These are phyloP conservation scores for Candida morakotiae DNA, from an alignment of 805 yeast genomes.

Conservation along the genomic window DNA sequence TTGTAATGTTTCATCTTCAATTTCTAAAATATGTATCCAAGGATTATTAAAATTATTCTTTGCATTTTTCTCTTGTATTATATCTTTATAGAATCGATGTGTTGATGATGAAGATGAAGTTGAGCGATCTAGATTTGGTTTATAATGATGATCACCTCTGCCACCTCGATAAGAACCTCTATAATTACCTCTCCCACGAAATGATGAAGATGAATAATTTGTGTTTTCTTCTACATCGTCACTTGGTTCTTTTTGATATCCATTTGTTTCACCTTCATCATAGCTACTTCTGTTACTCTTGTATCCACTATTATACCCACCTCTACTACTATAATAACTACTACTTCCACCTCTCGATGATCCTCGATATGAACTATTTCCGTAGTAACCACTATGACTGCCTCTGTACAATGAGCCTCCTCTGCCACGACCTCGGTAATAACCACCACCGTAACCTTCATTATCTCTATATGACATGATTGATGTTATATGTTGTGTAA, in stretches of 20 bases:
- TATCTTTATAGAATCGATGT: constrained; percentile 9
- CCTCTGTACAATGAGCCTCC: constrained; percentile 6
- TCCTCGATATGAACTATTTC: constrained; percentile 1
- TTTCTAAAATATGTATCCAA: constrained; percentile 28
- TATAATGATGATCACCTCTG: constrained; percentile 7
- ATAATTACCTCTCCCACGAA: constrained; percentile 4
- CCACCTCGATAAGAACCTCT: constrained; percentile 10
- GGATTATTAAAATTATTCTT: constrained; percentile 18
- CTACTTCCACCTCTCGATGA: constrained; percentile 5
- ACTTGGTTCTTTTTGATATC: neutral
- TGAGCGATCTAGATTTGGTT: constrained; percentile 1
- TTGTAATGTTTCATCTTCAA: constrained; percentile 23
- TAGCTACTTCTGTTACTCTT: constrained; percentile 2
- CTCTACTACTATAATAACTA: neutral
- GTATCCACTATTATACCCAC: constrained; percentile 1
- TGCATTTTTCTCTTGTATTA: constrained; percentile 3
- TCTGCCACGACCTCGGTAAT: constrained; percentile 7
- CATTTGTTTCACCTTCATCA: neutral
- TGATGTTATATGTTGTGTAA: no score
- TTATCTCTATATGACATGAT: constrained; percentile 1
- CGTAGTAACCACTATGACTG: neutral
- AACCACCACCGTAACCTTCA: constrained; percentile 5
- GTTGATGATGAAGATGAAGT: neutral
- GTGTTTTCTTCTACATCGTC: neutral
- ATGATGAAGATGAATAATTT: neutral